A percentile compares a stretch with the other conserved stretches of the same genome.
These are phyloP conservation scores for Elaeis guineensis DNA, from an alignment of 176 grass and related monocot genomes.

Conservation along the genomic window DNA sequence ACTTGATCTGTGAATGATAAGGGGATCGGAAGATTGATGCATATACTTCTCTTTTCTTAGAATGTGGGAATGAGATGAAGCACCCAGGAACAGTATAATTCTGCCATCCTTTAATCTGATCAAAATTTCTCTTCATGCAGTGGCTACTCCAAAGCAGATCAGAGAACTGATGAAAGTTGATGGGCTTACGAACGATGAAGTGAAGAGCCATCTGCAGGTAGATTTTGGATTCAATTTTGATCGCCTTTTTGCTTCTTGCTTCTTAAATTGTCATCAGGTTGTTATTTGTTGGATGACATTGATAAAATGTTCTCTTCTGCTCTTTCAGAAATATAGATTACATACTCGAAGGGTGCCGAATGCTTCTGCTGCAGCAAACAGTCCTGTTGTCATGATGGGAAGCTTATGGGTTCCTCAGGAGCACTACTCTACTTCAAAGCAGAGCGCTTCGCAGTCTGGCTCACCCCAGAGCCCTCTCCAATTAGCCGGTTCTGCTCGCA, in stretches of 20 bases:
- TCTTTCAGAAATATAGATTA: slow-evolving; percentile 71
- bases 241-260: no score
- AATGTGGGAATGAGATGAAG: no score
- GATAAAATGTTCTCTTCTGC: no score
- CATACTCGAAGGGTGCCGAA: slow-evolving; percentile 48
- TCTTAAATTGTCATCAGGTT: no score
- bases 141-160: slow-evolving; percentile 86
- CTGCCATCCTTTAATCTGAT: background rate
- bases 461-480: slow-evolving; percentile 71
- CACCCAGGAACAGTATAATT: no score
- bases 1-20: no score
- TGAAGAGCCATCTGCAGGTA: slow-evolving; percentile 92
- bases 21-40: no score
- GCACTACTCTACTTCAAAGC: slow-evolving; percentile 41
- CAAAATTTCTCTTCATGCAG: slow-evolving; percentile 20
- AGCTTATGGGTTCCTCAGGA: slow-evolving; percentile 26
- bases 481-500: slow-evolving; percentile 30
- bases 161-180: slow-evolving; percentile 92
- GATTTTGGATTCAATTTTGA: background rate
- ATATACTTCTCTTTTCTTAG: no score
- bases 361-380: background rate
- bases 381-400: background rate
- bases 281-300: no score
- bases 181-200: slow-evolving; percentile 86
- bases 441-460: slow-evolving; percentile 59